Percentiles rank a stretch among this genome's conserved stretches.
Evolutionary conservation across 2,329 filamentous ascomycete species (phyloP).

Genomic region (Hortaea sp.): DNA sequence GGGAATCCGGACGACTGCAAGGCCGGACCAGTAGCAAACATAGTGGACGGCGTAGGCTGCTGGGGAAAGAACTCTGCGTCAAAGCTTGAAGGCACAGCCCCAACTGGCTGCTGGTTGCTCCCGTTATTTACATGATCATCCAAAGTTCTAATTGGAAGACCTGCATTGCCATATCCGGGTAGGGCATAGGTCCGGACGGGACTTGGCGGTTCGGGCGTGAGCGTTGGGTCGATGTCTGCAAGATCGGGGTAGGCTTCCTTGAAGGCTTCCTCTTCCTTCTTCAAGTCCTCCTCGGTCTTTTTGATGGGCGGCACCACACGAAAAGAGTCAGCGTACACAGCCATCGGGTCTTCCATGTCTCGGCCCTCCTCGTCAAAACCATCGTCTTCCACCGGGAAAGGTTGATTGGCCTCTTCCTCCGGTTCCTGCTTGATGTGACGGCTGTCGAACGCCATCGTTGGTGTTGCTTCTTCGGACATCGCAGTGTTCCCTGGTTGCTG

Average conservation of each 20-base stretch:
- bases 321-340: background rate
- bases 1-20: no score
- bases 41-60: background rate
- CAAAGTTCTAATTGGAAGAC: background rate
- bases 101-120: background rate
- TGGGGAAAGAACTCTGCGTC: background rate
- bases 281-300: background rate
- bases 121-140: background rate
- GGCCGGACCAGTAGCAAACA: background rate
- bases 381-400: background rate
- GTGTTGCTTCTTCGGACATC: background rate
- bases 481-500: background rate
- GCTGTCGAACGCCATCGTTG: background rate
- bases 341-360: background rate
- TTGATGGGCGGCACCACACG: background rate
- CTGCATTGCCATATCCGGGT: background rate
- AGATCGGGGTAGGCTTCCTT: background rate
- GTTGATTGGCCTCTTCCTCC: background rate
- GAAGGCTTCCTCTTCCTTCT: background rate
- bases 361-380: background rate
- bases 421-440: background rate
- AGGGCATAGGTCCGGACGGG: background rate
- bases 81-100: background rate
- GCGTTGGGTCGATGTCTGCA: background rate
- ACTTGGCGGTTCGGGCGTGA: background rate